These are phyloP conservation scores for Aspergillus hortae DNA, from an alignment of 2,329 filamentous ascomycete genomes.

Conservation along the genomic window DNA sequence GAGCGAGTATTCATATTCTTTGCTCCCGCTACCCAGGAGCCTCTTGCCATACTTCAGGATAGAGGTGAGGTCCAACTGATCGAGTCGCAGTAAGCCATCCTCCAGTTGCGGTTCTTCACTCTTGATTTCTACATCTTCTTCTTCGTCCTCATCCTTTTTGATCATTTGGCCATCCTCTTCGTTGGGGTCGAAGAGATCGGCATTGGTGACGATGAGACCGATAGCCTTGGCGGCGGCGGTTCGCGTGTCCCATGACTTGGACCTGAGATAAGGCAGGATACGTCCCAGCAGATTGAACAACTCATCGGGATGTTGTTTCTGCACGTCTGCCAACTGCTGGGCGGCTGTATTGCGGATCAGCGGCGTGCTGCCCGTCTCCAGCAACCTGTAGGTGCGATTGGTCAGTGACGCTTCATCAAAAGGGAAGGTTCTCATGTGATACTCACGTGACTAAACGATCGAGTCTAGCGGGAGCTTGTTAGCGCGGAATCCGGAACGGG, in stretches of 20 bases:
- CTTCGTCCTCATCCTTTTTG: constrained; percentile 52
- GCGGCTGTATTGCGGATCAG: constrained; percentile 96
- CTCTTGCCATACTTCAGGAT: constrained; percentile 82
- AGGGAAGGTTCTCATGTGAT: constrained; percentile 1
- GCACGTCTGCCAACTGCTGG: constrained; percentile 93
- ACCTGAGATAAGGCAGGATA: constrained; percentile 90
- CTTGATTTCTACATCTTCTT: constrained; percentile 41
- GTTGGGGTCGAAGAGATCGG: constrained; percentile 84
- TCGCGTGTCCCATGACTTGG: constrained; percentile 95
- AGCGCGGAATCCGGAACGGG: constrained; percentile 22
- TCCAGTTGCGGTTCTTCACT: constrained; percentile 41
- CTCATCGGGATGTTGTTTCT: constrained; percentile 97
- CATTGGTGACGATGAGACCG: constrained; percentile 88
- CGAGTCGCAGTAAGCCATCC: constrained; percentile 64
- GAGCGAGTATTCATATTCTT: constrained; percentile 77
- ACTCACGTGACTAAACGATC: constrained; percentile 85
- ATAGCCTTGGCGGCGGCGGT: constrained; percentile 91
- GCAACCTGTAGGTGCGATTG: constrained; percentile 58
- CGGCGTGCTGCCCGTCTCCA: constrained; percentile 95
- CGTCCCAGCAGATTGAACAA: constrained; percentile 90
- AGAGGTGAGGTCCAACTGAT: constrained; percentile 70
- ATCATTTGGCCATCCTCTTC: constrained; percentile 57
- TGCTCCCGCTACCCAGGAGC: constrained; percentile 75
- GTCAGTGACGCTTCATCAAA: constrained; percentile 17
- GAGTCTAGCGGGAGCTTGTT: constrained; percentile 54